A percentile compares a stretch with the other conserved stretches of the same genome.
Evolutionary conservation across 768 basidiomycete species (phyloP).

Genomic region (Suillus brevipes): DNA sequence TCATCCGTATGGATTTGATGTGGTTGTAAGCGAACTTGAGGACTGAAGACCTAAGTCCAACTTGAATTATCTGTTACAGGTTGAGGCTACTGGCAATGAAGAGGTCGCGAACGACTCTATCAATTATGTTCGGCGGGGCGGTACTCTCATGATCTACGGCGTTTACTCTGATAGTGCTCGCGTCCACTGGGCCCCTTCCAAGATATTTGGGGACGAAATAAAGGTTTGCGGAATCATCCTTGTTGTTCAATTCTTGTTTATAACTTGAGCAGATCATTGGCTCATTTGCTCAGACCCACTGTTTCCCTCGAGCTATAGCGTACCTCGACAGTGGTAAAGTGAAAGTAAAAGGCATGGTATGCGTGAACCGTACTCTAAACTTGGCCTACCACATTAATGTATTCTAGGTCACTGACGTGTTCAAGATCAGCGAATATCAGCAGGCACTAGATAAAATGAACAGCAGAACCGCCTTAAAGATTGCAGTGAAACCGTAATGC

Average conservation of each 20-base stretch:
- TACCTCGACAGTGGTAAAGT: conserved; percentile 58
- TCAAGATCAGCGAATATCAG: conserved; percentile 59
- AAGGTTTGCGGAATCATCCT: conserved; percentile 23
- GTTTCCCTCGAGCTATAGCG: conserved; percentile 58
- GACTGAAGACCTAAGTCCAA: background rate
- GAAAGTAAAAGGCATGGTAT: conserved; percentile 51
- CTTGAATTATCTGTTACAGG: conserved; percentile 13
- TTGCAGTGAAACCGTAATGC: conserved; percentile 47
- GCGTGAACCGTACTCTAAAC: conserved; percentile 3
- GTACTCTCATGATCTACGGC: conserved; percentile 52
- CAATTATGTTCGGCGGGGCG: conserved; percentile 43
- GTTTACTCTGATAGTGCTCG: conserved; percentile 55
- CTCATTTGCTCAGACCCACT: conserved; percentile 56
- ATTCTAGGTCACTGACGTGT: conserved; percentile 54
- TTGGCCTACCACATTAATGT: background rate
- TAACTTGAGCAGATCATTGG: conserved; percentile 44
- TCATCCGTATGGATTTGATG: conserved; percentile 47
- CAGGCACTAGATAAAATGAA: conserved; percentile 67
- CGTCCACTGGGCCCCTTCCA: conserved; percentile 54
- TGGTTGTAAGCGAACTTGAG: conserved; percentile 28
- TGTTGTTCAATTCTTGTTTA: background rate
- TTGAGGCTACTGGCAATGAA: conserved; percentile 45
- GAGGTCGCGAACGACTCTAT: conserved; percentile 41
- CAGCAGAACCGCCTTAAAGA: conserved; percentile 52
- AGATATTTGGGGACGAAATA: conserved; percentile 59